Conservation (phyloP, 2,329 filamentous ascomycete species). For the Cladosporium oxysporum region DNA sequence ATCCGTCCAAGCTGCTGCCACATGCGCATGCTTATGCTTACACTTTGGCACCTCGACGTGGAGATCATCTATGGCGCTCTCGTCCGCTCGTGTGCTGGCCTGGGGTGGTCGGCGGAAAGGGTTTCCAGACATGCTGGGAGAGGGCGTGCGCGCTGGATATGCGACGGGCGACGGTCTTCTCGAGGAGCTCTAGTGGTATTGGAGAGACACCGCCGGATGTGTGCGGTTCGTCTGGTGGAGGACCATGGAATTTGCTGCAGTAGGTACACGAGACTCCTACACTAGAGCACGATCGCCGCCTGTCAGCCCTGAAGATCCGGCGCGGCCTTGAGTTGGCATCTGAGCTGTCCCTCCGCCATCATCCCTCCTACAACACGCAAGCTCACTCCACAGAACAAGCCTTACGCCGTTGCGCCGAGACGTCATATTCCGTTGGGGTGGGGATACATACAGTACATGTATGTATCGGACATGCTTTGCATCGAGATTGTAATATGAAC, state of each 20-base stretch:
- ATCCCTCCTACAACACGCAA: slow-evolving; percentile 5
- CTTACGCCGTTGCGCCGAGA: background rate
- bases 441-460: background rate
- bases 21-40: slow-evolving; percentile 28
- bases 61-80: slow-evolving; percentile 22
- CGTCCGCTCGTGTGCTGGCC: slow-evolving; percentile 25
- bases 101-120: slow-evolving; percentile 32
- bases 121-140: slow-evolving; percentile 34
- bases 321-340: background rate
- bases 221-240: background rate
- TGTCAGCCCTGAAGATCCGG: slow-evolving; percentile 18
- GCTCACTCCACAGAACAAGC: slow-evolving; percentile 12
- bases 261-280: background rate
- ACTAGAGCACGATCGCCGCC: slow-evolving; percentile 14
- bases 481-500: background rate
- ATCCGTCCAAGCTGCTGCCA: slow-evolving; percentile 23
- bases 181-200: background rate
- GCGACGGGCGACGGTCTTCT: background rate
- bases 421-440: background rate
- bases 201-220: slow-evolving; percentile 2
- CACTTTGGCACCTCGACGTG: slow-evolving; percentile 24
- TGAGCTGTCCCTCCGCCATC: background rate
- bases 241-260: slow-evolving; percentile 10
- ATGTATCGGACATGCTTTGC: background rate
- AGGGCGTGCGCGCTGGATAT: background rate